Base-by-base conservation (phyloP, 495 filamentous ascomycete species). In the Penicillium waksmanii region DNA sequence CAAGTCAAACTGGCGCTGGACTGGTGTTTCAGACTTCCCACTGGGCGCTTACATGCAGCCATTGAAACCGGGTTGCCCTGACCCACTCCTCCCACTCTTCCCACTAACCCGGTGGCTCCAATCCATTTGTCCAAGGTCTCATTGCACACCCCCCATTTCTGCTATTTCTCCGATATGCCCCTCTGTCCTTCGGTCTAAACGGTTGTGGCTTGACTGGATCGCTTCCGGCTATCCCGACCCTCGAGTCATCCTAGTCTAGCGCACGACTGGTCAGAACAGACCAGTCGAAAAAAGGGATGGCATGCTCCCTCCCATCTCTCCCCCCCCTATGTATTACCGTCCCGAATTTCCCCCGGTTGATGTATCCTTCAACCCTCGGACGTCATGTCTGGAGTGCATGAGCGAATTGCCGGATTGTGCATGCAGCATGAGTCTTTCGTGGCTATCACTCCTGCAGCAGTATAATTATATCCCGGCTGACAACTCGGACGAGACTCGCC, bases 41-140 rank as follows among this genome's bases (percentile, higher is more conserved):
- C 60, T 66, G 62, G 66, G 69, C 69, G 69, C 69, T 69, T 72
- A 72, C 66, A 57, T 64, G 68, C 68, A 70, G 64, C 63, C 61
- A 67, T 48, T 69, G 61, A 65, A 64, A 67, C 63, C 50, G 52
- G 42, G 40, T 53, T 55, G 51, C 52, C 43, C 55, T 48, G 40
- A 33, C 19, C 40, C 25, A 51, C 27, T 60, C 40, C 51, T 31
- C 27, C 27, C 23, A 23, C 23, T 23, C 23, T 23, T 36, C 51
- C 42, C 44, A 67, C 58, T 65, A 60, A 62, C 58, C 43, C 17
- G n/a, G 34, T 17, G 13, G 42, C 42, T 19, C 42, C 42, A 44
- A 44, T 44, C 27, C 8, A 31, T 31, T 31, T 31, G n/a, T 19
- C 42, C 15, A 44, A 44, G n/a, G 42, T 44, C 42, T 17, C 13